Percentiles rank a stretch among this genome's conserved stretches.
Evolutionary conservation across 2,329 filamentous ascomycete genomes (phyloP).

Genomic region (Zalaria obscura): DNA sequence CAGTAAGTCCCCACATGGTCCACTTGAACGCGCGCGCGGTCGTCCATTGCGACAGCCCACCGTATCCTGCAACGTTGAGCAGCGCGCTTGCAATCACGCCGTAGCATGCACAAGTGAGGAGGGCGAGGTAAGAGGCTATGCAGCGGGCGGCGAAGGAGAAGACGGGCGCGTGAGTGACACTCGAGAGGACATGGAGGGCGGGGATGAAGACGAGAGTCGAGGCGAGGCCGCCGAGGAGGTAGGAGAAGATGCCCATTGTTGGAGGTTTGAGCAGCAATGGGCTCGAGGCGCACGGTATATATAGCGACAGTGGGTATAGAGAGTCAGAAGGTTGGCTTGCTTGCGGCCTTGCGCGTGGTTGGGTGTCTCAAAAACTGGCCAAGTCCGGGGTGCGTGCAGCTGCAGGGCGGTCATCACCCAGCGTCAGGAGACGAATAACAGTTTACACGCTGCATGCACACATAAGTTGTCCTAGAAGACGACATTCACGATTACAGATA

Average conservation of each 20-base stretch:
- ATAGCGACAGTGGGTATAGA: too few species aligned
- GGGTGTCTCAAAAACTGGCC: too few species aligned
- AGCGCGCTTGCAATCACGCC: constrained; percentile 61
- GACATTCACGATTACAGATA: too few species aligned
- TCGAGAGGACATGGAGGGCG: constrained; percentile 20
- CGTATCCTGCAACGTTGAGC: constrained; percentile 57
- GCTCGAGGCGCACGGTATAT: too few species aligned
- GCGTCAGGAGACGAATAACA: too few species aligned
- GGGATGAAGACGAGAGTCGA: constrained; percentile 13
- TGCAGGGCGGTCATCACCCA: too few species aligned
- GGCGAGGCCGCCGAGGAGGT: constrained; percentile 12
- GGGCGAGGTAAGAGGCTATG: constrained; percentile 25
- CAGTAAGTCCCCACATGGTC: constrained; percentile 59
- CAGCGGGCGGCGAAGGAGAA: constrained; percentile 53
- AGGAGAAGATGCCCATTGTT: constrained; percentile 13
- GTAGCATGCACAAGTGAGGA: constrained; percentile 43
- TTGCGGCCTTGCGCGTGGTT: too few species aligned
- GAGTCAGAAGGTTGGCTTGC: too few species aligned
- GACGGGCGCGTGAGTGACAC: constrained; percentile 18
- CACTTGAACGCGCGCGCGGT: constrained; percentile 67
- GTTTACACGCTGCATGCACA: too few species aligned
- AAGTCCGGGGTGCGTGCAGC: too few species aligned
- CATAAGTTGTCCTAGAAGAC: too few species aligned
- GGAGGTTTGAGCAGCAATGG: too few species aligned
- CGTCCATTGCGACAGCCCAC: constrained; percentile 73